Conservation (phyloP, 495 filamentous ascomycete species). For the Amniculicola lignicola region DNA sequence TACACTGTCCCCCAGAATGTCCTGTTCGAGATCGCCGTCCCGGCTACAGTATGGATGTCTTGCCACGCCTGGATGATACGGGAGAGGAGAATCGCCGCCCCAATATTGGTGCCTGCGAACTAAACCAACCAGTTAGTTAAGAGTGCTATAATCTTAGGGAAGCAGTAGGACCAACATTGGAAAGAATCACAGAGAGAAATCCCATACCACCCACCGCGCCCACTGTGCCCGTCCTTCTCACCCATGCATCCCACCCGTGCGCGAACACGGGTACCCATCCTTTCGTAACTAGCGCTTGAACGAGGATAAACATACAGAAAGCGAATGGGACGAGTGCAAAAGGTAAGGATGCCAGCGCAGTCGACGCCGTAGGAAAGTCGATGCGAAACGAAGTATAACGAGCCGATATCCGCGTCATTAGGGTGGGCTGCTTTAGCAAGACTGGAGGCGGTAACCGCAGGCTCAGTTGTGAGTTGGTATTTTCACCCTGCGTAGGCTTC, state of each 20-base stretch:
- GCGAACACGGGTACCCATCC: constrained; percentile 66
- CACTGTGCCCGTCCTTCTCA: constrained; percentile 58
- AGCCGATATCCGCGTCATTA: constrained; percentile 47
- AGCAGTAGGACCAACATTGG: constrained; percentile 57
- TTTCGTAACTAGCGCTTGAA: constrained; percentile 62
- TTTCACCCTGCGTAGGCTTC: background rate
- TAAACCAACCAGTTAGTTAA: too few relatives aligned
- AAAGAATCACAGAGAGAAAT: constrained; percentile 61
- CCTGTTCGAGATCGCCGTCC: constrained; percentile 50
- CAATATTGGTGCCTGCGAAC: constrained; percentile 69
- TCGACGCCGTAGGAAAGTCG: constrained; percentile 62
- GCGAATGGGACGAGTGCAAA: constrained; percentile 62
- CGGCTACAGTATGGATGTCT: constrained; percentile 49
- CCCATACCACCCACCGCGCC: constrained; percentile 64
- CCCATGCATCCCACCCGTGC: constrained; percentile 66
- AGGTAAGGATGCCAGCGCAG: constrained; percentile 57
- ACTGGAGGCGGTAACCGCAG: too few relatives aligned
- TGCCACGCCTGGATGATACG: constrained; percentile 62
- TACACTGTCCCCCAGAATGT: constrained; percentile 66
- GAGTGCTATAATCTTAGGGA: background rate
- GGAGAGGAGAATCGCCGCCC: constrained; percentile 64
- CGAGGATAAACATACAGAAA: constrained; percentile 64
- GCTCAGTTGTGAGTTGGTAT: background rate
- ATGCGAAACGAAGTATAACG: constrained; percentile 55
- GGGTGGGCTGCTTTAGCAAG: constrained; percentile 41